Evolutionary conservation across 768 basidiomycete species (phyloP).

Genomic region (Termitomyces sp.): DNA sequence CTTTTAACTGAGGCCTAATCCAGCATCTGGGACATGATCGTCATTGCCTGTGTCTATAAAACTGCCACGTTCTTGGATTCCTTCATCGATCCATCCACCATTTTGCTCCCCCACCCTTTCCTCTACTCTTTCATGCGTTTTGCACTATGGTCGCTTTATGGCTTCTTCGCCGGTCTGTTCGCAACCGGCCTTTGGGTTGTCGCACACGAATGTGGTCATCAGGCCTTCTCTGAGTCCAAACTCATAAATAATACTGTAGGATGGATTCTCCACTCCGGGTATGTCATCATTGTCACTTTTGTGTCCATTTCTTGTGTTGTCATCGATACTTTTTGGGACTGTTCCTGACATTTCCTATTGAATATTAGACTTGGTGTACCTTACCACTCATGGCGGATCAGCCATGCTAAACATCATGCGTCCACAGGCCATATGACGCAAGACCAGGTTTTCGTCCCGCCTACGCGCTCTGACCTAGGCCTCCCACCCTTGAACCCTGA

Average conservation of each 20-base stretch:
- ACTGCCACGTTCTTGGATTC: slow-evolving; percentile 58
- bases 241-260: slow-evolving; percentile 88
- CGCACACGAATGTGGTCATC: slow-evolving; percentile 95
- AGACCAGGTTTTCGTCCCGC: slow-evolving; percentile 94
- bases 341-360: slow-evolving; percentile 16
- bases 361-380: slow-evolving; percentile 78
- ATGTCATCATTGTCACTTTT: slow-evolving; percentile 19
- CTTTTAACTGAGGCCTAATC: slow-evolving; percentile 2
- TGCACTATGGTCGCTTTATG: slow-evolving; percentile 75
- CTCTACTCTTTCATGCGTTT: slow-evolving; percentile 60
- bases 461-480: slow-evolving; percentile 72
- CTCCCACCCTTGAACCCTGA: slow-evolving; percentile 61
- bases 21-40: slow-evolving; percentile 70
- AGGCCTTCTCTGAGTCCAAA: slow-evolving; percentile 93
- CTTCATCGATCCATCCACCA: slow-evolving; percentile 47
- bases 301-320: neutral
- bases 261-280: slow-evolving; percentile 90
- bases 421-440: slow-evolving; percentile 90
- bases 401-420: slow-evolving; percentile 94
- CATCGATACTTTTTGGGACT: slow-evolving; percentile 2
- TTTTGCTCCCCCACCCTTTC: slow-evolving; percentile 53
- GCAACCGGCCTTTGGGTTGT: slow-evolving; percentile 93
- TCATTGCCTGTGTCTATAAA: slow-evolving; percentile 68
- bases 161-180: slow-evolving; percentile 79
- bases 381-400: slow-evolving; percentile 95